Percentiles rank a stretch among this genome's conserved stretches.
Evolutionary conservation across 2,329 filamentous ascomycete species (phyloP).

Genomic region (Colletotrichum coccodes): DNA sequence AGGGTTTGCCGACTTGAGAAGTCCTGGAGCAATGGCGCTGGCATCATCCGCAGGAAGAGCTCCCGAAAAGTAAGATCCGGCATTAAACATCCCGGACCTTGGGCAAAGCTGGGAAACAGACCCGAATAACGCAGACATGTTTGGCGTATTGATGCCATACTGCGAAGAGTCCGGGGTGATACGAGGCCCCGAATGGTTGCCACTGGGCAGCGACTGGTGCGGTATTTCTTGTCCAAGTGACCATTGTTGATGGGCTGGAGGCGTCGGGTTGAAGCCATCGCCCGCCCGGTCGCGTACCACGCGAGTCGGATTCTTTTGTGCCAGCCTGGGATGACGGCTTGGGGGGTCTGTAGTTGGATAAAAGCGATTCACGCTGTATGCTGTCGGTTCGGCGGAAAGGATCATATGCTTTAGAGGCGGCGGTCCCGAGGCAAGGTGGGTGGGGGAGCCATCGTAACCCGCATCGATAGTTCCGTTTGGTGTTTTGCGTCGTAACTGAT

Average conservation of each 20-base stretch:
- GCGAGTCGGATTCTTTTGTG: not conserved
- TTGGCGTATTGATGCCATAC: constrained; percentile 4
- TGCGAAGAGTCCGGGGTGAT: not conserved
- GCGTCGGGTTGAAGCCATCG: not conserved
- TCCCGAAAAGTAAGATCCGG: not conserved
- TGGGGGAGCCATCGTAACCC: constrained; percentile 87
- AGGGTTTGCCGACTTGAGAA: constrained; percentile 11
- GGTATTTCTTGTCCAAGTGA: not conserved
- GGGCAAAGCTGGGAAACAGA: constrained; percentile 1
- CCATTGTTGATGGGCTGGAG: constrained; percentile 19
- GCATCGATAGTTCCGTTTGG: constrained; percentile 93
- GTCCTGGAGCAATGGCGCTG: not conserved
- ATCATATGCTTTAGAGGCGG: constrained; percentile 87
- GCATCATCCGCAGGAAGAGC: not conserved
- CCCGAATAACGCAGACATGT: not conserved
- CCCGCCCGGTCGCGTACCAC: not conserved
- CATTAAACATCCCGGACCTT: not conserved
- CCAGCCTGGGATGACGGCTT: not conserved
- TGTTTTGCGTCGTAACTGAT: constrained; percentile 90
- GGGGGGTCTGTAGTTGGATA: constrained; percentile 9
- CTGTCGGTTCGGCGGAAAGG: constrained; percentile 63
- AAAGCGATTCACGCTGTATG: constrained; percentile 34
- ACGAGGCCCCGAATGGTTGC: not conserved
- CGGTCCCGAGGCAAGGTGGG: constrained; percentile 77
- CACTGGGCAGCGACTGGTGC: not conserved